phyloP scores from a whole-genome alignment of 495 filamentous ascomycete species.

The Staphylotrichum tortipilum region DNA sequence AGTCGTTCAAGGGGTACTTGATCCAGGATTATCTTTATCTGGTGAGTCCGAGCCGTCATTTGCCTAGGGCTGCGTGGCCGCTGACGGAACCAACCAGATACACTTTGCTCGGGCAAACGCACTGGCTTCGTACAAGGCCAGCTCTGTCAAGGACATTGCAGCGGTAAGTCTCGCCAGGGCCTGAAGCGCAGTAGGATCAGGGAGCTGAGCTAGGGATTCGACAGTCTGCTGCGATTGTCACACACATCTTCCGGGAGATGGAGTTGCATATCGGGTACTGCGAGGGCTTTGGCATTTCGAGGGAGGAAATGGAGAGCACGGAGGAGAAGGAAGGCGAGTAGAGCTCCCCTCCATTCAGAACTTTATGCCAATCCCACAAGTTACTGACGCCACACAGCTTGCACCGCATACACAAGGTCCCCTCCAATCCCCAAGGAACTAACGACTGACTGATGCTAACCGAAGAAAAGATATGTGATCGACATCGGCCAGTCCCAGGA shows the following conservation, averaged over 20 bases:
- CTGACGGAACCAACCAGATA: conserved; percentile 41
- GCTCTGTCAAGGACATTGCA: conserved; percentile 61
- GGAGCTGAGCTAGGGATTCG: neutral
- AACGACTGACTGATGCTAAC: neutral
- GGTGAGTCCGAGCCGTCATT: conserved; percentile 34
- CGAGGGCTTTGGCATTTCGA: conserved; percentile 65
- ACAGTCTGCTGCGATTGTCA: conserved; percentile 63
- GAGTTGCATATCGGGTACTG: conserved; percentile 75
- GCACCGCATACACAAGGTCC: conserved; percentile 59
- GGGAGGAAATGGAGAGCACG: conserved; percentile 59
- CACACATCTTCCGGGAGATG: conserved; percentile 71
- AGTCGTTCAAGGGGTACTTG: conserved; percentile 75
- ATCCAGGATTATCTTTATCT: conserved; percentile 87
- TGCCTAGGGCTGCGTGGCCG: neutral
- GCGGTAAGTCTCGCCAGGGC: conserved; percentile 34
- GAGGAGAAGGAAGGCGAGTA: conserved; percentile 66
- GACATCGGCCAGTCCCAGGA: conserved; percentile 83
- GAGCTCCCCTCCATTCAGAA: neutral
- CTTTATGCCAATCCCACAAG: neutral
- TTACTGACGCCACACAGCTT: conserved; percentile 37
- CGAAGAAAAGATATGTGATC: conserved; percentile 58
- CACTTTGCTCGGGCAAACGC: conserved; percentile 83
- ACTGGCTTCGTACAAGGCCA: conserved; percentile 73
- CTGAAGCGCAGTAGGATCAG: neutral
- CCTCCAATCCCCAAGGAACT: neutral